Evolutionary conservation across 2,329 filamentous ascomycete genomes (phyloP).

Genomic region (Penicillium verrucosum): DNA sequence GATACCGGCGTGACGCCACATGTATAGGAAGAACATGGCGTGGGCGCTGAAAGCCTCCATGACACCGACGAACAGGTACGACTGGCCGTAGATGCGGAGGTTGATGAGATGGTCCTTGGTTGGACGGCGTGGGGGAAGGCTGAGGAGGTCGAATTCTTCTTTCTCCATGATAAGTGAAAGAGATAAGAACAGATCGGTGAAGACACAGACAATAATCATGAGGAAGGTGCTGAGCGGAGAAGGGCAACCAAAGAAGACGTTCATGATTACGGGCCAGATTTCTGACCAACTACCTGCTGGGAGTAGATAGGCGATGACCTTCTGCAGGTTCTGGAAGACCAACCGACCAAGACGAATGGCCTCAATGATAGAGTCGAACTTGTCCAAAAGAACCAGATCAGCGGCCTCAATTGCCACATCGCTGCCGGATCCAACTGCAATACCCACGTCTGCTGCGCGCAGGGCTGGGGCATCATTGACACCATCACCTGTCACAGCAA

Average conservation of each 20-base stretch:
- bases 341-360: conserved; percentile 33
- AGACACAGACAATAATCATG: conserved; percentile 59
- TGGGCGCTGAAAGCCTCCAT: conserved; percentile 53
- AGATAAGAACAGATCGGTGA: conserved; percentile 54
- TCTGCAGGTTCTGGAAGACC: conserved; percentile 38
- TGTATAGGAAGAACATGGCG: conserved; percentile 55
- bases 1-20: conserved; percentile 49
- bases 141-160: conserved; percentile 54
- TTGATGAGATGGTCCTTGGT: conserved; percentile 54
- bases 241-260: conserved; percentile 56
- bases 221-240: conserved; percentile 52
- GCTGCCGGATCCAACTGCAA: conserved; percentile 38
- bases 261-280: conserved; percentile 57
- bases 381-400: conserved; percentile 38
- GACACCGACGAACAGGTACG: conserved; percentile 53
- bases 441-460: conserved; percentile 33
- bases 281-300: conserved; percentile 56
- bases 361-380: conserved; percentile 35
- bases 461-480: conserved; percentile 39
- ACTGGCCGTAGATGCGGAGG: conserved; percentile 50
- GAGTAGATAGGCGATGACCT: conserved; percentile 44
- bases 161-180: conserved; percentile 55
- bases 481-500: conserved; percentile 42
- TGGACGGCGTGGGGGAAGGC: conserved; percentile 51
- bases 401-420: conserved; percentile 43